These are phyloP conservation scores for Silene noctiflora DNA, from an alignment of 179 eudicot species.

Conservation along the genomic window DNA sequence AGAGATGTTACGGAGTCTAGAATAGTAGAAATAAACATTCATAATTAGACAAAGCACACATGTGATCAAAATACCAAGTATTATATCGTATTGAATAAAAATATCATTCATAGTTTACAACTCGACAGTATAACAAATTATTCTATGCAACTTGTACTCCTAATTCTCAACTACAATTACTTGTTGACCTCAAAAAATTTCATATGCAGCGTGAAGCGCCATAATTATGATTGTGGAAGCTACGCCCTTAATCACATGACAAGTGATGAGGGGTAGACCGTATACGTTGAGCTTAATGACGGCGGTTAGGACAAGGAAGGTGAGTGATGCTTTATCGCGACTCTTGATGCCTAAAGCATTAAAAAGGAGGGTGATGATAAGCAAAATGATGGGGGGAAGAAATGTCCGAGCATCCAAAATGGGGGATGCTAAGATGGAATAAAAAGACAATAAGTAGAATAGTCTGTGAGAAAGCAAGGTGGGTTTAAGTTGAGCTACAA, in stretches of 20 bases:
- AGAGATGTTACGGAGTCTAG: too few relatives aligned
- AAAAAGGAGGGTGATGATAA: background rate
- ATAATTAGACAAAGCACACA: too few relatives aligned
- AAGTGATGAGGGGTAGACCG: background rate
- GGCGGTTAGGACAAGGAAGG: background rate
- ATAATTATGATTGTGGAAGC: background rate
- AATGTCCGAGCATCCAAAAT: background rate
- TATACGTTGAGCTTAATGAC: background rate
- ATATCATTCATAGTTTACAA: too few relatives aligned
- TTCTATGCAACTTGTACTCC: too few relatives aligned
- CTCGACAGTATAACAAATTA: too few relatives aligned
- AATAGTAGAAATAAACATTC: too few relatives aligned
- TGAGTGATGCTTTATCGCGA: background rate
- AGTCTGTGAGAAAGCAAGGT: slow-evolving; percentile 5
- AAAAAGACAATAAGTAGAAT: background rate
- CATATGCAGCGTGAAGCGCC: slow-evolving; percentile 2
- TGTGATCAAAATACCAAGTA: too few relatives aligned
- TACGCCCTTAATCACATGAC: background rate
- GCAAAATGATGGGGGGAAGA: background rate
- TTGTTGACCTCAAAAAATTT: background rate
- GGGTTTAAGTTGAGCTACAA: background rate
- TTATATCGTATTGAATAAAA: too few relatives aligned
- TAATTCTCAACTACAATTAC: too few relatives aligned
- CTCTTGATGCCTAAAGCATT: slow-evolving; percentile 10
- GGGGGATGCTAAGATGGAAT: slow-evolving; percentile 4